phyloP scores from a whole-genome alignment of 331 rosid species.

The Saraca asoca region DNA sequence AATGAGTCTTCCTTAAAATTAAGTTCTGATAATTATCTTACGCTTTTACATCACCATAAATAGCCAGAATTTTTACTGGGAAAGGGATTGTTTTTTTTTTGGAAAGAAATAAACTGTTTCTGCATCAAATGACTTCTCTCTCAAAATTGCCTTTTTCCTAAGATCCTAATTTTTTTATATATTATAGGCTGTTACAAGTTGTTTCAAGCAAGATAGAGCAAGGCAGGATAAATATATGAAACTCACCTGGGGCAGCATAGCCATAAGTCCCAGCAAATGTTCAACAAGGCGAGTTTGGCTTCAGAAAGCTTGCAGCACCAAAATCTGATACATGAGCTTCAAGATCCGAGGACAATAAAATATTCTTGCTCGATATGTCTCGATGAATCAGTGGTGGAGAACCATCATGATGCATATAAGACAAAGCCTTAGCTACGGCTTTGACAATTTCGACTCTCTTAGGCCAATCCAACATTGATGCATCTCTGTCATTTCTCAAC shows the following conservation, averaged over 20 bases:
- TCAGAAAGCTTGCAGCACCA: conserved; percentile 16
- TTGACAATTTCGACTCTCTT: conserved; percentile 1
- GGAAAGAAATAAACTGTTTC: too few species aligned
- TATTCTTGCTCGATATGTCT: conserved; percentile 20
- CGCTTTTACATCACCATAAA: too few species aligned
- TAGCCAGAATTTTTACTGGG: too few species aligned
- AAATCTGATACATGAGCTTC: conserved; percentile 21
- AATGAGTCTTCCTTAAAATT: too few species aligned
- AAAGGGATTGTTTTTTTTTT: too few species aligned
- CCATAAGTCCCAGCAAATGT: background rate
- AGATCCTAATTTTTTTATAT: too few species aligned
- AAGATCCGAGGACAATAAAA: background rate
- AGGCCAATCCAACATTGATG: background rate
- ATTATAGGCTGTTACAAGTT: too few species aligned
- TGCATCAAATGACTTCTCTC: too few species aligned
- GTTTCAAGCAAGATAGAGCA: too few species aligned
- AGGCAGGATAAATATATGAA: background rate
- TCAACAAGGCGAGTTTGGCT: background rate
- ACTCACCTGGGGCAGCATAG: background rate
- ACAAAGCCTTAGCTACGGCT: background rate
- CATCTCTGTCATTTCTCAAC: background rate
- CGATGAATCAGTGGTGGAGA: conserved; percentile 1
- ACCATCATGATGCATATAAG: background rate
- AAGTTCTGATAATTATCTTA: too few species aligned
- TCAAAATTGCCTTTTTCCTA: too few species aligned